Evolutionary conservation across 495 filamentous ascomycete species (phyloP), one percentile per base, ranked within the genome.

Genomic region (Hypoxylon fuscum): DNA sequence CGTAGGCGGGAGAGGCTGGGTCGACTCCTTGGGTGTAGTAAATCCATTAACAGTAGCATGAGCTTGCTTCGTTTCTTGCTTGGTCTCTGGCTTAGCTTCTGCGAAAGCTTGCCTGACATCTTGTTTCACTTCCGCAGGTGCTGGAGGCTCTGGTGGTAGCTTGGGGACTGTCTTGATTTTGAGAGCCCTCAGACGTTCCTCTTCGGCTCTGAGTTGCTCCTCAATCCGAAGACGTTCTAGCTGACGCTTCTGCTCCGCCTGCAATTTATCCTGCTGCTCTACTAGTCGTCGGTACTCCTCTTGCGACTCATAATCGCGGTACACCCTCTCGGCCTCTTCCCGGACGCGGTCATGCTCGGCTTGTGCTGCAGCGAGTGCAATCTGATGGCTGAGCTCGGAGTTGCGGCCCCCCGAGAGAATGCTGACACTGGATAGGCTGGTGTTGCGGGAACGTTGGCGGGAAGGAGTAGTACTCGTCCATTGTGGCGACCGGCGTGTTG

Each of bases 311-410:
- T 79, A 77, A 55, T 69, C 76, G 55, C 73, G 77, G 67, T 54
- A 77, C 5, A 70, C 82, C 54, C 64, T 77, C 62, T 75, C 77
- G 41, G 90, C 90, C 21, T 83, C 80, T 53, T 85, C 79, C 12
- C 87, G 79, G 12, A 93, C 77, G 11, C 82, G 80, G 1, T 88
- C 82, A 64, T 92, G 89, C 55, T 84, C 80, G 17, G 75, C 80
- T 11, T 81, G 83, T 0, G 86, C 89, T 37, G 81, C 76, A 35
- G 85, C 85, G 12, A 94, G 81, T 1, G 88, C 84, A 42, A 79
- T 79, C 52, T 79, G 80, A 55, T 91, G 87, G 5, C 76, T 75
- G 14, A 74, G 67, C 42, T 76, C 77, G 15, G 78, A 75, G 52
- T 82, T 78, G n/a, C 78, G 67, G 32, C 62, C 59, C 32, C 77